Evolutionary conservation across 805 yeast species (phyloP).

Genomic region (Maudiozyma pseudohumilis): DNA sequence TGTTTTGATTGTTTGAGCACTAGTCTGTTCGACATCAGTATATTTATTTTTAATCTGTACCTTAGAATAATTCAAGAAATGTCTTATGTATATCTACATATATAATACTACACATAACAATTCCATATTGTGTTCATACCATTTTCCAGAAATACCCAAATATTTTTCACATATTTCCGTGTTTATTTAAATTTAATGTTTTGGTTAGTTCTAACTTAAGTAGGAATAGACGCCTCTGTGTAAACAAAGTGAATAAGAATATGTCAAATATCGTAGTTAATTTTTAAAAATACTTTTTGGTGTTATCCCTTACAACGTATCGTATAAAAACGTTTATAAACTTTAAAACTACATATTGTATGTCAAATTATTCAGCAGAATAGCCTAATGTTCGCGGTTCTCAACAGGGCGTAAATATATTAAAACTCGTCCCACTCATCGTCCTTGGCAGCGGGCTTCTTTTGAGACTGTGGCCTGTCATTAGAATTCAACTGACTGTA

Average conservation of each 20-base stretch:
- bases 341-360: not conserved
- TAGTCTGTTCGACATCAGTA: not conserved
- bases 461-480: constrained; percentile 24
- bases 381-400: not conserved
- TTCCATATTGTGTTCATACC: not conserved
- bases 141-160: no score
- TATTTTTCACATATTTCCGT: not conserved
- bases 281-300: not conserved
- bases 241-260: not conserved
- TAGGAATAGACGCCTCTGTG: not conserved
- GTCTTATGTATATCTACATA: not conserved
- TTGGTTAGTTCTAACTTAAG: not conserved
- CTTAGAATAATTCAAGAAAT: constrained; percentile 14
- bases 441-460: constrained; percentile 35
- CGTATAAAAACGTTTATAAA: not conserved
- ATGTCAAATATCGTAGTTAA: not conserved
- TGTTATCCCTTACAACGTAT: not conserved
- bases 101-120: not conserved
- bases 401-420: not conserved
- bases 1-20: not conserved
- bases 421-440: constrained; percentile 66
- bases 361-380: not conserved
- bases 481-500: constrained; percentile 42
- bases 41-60: constrained; percentile 12
- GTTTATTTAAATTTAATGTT: not conserved